Percentiles rank a stretch among this genome's conserved stretches.
phyloP scores from a whole-genome alignment of 352 stramenopile species.

The Bremia lactucae region DNA sequence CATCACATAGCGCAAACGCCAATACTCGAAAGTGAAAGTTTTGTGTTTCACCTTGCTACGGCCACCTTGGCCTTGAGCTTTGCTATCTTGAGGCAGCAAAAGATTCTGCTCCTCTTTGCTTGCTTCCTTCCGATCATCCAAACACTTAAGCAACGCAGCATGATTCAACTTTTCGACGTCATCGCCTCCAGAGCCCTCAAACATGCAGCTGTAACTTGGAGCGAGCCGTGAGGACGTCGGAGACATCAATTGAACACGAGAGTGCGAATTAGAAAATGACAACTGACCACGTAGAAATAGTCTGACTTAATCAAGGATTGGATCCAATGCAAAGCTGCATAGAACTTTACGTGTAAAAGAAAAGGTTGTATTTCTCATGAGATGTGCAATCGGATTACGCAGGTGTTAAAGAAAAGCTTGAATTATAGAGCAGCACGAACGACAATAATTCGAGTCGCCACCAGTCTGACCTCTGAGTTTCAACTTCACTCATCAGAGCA shows the following conservation, averaged over 20 bases:
- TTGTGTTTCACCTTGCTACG: background rate
- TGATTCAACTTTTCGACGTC: constrained; percentile 3
- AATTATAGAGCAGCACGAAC: too few species aligned
- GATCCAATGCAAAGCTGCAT: background rate
- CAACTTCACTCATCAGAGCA: too few species aligned
- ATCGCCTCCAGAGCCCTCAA: constrained; percentile 1
- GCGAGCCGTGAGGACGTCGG: constrained; percentile 10
- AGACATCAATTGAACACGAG: constrained; percentile 14
- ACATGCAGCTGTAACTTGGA: constrained; percentile 5
- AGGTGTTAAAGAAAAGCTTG: too few species aligned
- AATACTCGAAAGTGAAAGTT: constrained; percentile 1
- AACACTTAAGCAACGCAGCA: constrained; percentile 7
- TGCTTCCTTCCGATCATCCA: constrained; percentile 1
- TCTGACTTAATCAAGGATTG: constrained; percentile 6
- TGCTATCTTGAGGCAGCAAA: constrained; percentile 7
- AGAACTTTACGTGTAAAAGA: too few species aligned
- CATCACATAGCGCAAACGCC: constrained; percentile 4
- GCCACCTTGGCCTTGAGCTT: background rate
- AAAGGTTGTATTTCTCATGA: too few species aligned
- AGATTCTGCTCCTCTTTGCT: constrained; percentile 8
- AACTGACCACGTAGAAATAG: background rate
- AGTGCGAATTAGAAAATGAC: constrained; percentile 19
- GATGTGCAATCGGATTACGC: too few species aligned
- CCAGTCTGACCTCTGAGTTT: background rate
- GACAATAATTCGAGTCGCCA: too few species aligned